Conservation (phyloP, 768 basidiomycete genomes). For the Pleurotus djamor region DNA sequence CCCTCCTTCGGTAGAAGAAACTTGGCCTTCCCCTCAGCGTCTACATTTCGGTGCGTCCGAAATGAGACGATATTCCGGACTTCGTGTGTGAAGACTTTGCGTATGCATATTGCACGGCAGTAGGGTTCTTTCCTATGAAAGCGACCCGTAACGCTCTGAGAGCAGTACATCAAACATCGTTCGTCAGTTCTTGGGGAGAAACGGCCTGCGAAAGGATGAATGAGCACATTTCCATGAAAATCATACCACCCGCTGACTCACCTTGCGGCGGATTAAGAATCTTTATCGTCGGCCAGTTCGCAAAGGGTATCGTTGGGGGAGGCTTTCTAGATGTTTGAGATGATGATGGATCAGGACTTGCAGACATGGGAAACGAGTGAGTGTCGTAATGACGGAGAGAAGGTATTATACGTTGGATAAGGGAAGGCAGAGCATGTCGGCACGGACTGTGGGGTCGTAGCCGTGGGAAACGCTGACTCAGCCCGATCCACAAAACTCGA, state of each 20-base stretch:
- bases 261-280: constrained; percentile 52
- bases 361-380: constrained; percentile 1
- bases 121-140: constrained; percentile 46
- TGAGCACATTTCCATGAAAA: background rate
- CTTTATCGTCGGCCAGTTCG: constrained; percentile 50
- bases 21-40: constrained; percentile 45
- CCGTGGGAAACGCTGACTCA: constrained; percentile 3
- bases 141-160: constrained; percentile 55
- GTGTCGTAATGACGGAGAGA: background rate
- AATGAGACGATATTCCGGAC: constrained; percentile 48
- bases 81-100: constrained; percentile 67
- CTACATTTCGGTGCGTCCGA: constrained; percentile 33
- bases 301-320: constrained; percentile 1
- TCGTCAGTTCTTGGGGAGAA: constrained; percentile 62
- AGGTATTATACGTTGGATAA: background rate
- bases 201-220: constrained; percentile 33
- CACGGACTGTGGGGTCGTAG: constrained; percentile 22
- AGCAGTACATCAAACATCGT: constrained; percentile 62
- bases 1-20: constrained; percentile 70
- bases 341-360: constrained; percentile 3
- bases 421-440: background rate
- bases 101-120: constrained; percentile 61
- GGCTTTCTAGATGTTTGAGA: background rate
- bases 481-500: constrained; percentile 7
- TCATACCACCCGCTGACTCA: constrained; percentile 14